Evolutionary conservation across 768 basidiomycete species (phyloP).

Genomic region (Kondoa malvinella): DNA sequence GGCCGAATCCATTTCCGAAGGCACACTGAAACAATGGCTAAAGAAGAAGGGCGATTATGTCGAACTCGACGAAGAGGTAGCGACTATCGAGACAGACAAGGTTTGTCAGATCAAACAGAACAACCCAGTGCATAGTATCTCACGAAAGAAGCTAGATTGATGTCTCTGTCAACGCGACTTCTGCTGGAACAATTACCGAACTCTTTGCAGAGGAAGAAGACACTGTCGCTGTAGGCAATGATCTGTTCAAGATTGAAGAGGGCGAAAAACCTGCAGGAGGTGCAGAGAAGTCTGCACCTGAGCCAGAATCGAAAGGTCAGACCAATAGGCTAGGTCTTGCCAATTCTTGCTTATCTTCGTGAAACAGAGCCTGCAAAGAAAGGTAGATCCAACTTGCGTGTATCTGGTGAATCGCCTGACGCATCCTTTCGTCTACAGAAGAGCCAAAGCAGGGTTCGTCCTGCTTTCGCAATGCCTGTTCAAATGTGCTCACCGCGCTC

Average conservation of each 20-base stretch:
- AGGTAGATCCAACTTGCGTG: no score
- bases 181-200: constrained; percentile 70
- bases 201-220: constrained; percentile 78
- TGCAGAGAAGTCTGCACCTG: not conserved
- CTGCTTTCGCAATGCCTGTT: no score
- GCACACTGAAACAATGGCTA: constrained; percentile 82
- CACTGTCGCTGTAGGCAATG: constrained; percentile 85
- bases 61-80: constrained; percentile 82
- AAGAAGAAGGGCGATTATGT: constrained; percentile 87
- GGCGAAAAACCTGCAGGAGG: constrained; percentile 38
- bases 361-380: no score
- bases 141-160: constrained; percentile 50
- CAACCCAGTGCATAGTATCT: not conserved
- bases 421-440: no score
- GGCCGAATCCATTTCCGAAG: constrained; percentile 80
- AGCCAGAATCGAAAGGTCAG: not conserved
- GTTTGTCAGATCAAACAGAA: constrained; percentile 36
- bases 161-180: constrained; percentile 84
- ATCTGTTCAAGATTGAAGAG: constrained; percentile 74
- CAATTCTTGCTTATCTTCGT: no score
- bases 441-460: no score
- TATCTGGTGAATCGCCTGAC: no score
- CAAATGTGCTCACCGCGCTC: no score
- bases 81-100: constrained; percentile 98
- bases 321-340: no score